phyloP scores from a whole-genome alignment of 345 rosid genomes.

The Turnera subulata region DNA sequence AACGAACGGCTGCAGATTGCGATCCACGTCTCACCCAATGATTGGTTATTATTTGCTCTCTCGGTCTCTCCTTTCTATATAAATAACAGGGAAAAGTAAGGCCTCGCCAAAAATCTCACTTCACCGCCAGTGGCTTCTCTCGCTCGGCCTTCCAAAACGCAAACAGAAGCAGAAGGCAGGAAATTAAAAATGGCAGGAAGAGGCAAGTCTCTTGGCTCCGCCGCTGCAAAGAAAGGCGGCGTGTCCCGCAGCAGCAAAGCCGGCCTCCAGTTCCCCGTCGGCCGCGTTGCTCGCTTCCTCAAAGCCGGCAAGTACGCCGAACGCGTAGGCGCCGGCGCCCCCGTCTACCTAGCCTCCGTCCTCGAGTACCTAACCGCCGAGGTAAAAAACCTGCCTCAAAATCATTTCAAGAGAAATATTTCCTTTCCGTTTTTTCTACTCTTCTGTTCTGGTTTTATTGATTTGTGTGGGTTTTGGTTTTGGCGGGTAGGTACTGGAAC shows the following conservation, averaged over 20 bases:
- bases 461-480: not conserved
- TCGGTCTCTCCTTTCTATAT: no score
- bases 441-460: not conserved
- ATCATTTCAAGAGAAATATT: not conserved
- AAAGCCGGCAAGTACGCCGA: not conserved
- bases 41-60: no score
- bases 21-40: slow-evolving; percentile 17
- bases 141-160: no score
- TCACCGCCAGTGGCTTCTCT: no score
- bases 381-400: not conserved
- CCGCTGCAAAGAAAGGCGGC: not conserved
- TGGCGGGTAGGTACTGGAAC: not conserved
- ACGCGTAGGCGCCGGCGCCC: not conserved
- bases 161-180: no score
- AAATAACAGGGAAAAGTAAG: no score
- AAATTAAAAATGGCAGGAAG: not conserved
- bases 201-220: not conserved
- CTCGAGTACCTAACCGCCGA: not conserved
- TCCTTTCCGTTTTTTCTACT: not conserved
- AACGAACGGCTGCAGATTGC: slow-evolving; percentile 7
- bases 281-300: not conserved
- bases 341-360: not conserved
- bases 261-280: not conserved
- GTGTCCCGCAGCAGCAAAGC: not conserved
- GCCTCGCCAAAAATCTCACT: no score